Conservation (phyloP, 176 grass and related monocot genomes). For the Rhynchospora pubera region DNA sequence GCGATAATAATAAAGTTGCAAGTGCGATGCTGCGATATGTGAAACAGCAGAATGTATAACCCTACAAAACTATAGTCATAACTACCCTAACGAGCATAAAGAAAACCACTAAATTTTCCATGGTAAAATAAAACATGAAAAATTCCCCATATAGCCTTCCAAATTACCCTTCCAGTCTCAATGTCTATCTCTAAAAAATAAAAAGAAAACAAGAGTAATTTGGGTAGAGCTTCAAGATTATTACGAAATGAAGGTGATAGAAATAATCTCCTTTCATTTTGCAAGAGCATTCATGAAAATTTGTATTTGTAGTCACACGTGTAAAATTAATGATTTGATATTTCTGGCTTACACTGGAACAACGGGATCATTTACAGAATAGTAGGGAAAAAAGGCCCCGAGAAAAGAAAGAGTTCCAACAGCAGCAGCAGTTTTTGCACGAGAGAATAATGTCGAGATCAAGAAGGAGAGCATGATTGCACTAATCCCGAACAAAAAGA, state of each 20-base stretch:
- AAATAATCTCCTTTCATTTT: neutral
- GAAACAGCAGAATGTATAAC: neutral
- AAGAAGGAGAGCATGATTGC: slow-evolving; percentile 39
- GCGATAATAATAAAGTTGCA: neutral
- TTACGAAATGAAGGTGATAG: neutral
- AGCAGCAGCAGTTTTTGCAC: slow-evolving; percentile 42
- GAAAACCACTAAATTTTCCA: neutral
- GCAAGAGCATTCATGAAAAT: neutral
- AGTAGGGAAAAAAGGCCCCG: slow-evolving; percentile 44
- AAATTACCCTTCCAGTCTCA: neutral
- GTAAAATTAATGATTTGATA: neutral
- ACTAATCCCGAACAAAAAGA: slow-evolving; percentile 39
- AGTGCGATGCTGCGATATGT: neutral
- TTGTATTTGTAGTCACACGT: neutral
- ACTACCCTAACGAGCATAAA: neutral
- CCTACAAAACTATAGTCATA: neutral
- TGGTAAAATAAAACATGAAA: neutral
- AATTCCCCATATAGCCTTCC: neutral
- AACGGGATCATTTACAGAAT: slow-evolving; percentile 38
- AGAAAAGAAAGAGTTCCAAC: slow-evolving; percentile 47
- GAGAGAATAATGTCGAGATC: slow-evolving; percentile 46
- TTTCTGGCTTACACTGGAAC: slow-evolving; percentile 32
- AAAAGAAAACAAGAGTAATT: neutral
- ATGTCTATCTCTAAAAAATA: neutral
- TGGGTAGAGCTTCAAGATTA: neutral